Evolutionary conservation across 139 green algal species (phyloP).

Genomic region (Zygnema circumcarinatum): DNA sequence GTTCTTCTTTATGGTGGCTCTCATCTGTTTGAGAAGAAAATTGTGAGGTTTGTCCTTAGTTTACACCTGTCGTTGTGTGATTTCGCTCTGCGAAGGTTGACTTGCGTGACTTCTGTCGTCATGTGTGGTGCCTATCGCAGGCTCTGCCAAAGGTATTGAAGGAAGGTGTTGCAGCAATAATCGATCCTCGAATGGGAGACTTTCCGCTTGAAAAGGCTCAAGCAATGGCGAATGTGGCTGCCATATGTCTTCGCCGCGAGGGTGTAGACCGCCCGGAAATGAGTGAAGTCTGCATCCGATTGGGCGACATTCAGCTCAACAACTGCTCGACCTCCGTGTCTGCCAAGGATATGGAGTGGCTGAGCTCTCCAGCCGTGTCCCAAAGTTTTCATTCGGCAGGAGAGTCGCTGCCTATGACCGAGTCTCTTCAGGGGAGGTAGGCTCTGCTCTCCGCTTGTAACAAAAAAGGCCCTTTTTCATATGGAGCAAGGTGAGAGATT

Average conservation of each 20-base stretch:
- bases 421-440: neutral
- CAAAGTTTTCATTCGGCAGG: neutral
- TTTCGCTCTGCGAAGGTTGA: too few species aligned
- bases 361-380: neutral
- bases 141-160: neutral
- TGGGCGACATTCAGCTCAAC: neutral
- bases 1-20: too few species aligned
- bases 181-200: constrained; percentile 7
- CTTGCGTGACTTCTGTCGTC: too few species aligned
- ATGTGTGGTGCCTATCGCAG: too few species aligned
- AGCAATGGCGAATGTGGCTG: constrained; percentile 1
- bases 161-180: constrained; percentile 5
- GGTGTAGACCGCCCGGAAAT: neutral
- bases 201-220: neutral
- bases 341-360: neutral
- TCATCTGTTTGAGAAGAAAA: too few species aligned
- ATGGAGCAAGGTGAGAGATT: too few species aligned
- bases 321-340: neutral
- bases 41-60: too few species aligned
- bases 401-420: neutral
- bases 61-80: too few species aligned
- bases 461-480: too few species aligned
- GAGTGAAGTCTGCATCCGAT: neutral
- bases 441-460: neutral
- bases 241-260: neutral